phyloP scores from a whole-genome alignment of 306 rosid genomes.

The Vicia sativa region DNA sequence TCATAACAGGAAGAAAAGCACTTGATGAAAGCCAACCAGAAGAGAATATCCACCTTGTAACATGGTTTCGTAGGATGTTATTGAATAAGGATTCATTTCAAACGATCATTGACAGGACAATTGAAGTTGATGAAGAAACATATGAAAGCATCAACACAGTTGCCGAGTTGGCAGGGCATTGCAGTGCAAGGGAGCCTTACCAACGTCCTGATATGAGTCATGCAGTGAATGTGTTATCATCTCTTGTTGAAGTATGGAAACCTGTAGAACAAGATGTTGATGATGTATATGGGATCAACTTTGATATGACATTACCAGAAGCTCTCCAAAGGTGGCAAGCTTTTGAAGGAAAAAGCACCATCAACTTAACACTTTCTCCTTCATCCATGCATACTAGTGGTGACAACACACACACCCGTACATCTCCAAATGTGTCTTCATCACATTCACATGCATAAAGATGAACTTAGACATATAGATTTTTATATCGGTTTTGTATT shows the following conservation, averaged over 20 bases:
- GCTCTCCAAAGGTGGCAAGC: conserved; percentile 74
- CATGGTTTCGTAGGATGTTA: conserved; percentile 76
- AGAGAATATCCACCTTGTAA: conserved; percentile 76
- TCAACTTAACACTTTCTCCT: conserved; percentile 38
- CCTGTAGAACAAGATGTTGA: conserved; percentile 56
- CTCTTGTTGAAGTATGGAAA: conserved; percentile 82
- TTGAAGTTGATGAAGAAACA: conserved; percentile 62
- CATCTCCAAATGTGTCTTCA: conserved; percentile 44
- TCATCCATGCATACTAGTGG: conserved; percentile 31
- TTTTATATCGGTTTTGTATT: not conserved
- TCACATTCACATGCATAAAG: conserved; percentile 46
- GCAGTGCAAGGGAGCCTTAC: conserved; percentile 75
- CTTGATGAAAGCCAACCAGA: conserved; percentile 74
- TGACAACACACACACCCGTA: conserved; percentile 46
- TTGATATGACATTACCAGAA: conserved; percentile 63
- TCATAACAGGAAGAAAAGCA: conserved; percentile 78
- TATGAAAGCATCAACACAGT: conserved; percentile 51
- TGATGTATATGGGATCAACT: conserved; percentile 56
- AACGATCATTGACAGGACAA: conserved; percentile 61
- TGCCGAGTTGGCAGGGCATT: conserved; percentile 83
- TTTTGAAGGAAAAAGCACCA: conserved; percentile 47
- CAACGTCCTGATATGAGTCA: conserved; percentile 90
- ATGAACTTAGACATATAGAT: not conserved
- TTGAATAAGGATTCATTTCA: conserved; percentile 45
- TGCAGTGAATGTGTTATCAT: conserved; percentile 71